A percentile compares a stretch with the other conserved stretches of the same genome.
Evolutionary conservation across 805 yeast genomes (phyloP).

Genomic region (Starmerella riodocensis): DNA sequence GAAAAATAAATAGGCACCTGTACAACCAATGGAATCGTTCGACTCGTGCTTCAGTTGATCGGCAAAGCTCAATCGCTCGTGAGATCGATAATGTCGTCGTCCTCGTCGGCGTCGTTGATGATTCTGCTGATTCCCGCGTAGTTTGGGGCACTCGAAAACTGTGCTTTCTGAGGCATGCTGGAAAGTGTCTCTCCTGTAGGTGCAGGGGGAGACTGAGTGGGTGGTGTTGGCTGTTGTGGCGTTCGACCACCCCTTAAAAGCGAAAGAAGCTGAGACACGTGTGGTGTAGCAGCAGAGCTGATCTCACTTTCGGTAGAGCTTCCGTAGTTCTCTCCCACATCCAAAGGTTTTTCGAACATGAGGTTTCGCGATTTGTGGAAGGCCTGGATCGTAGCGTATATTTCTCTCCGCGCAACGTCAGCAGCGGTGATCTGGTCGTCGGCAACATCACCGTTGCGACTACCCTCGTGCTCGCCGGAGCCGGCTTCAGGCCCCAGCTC

Average conservation of each 20-base stretch:
- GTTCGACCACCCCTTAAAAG: not conserved
- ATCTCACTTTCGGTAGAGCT: too few relatives aligned
- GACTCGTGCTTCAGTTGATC: not conserved
- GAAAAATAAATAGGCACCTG: not conserved
- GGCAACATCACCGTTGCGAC: too few relatives aligned
- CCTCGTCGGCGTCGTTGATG: not conserved
- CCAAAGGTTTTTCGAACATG: not conserved
- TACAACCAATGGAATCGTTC: too few relatives aligned
- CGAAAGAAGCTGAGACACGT: too few relatives aligned
- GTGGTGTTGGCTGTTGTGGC: not conserved
- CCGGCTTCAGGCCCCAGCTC: too few relatives aligned
- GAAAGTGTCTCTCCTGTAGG: too few relatives aligned
- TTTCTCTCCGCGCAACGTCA: not conserved
- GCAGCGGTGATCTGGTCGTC: too few relatives aligned
- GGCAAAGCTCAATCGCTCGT: too few relatives aligned
- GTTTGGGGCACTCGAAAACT: too few relatives aligned
- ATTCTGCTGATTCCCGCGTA: not conserved
- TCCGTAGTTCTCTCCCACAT: not conserved
- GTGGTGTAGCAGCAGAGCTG: too few relatives aligned
- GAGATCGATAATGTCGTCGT: constrained; percentile 11
- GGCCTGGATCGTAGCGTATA: not conserved
- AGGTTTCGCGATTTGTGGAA: not conserved
- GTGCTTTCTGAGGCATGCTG: too few relatives aligned
- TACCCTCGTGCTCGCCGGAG: too few relatives aligned
- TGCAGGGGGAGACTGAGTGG: not conserved